Base-by-base conservation (phyloP, 768 basidiomycete species). In the Rhodocollybia butyracea region DNA sequence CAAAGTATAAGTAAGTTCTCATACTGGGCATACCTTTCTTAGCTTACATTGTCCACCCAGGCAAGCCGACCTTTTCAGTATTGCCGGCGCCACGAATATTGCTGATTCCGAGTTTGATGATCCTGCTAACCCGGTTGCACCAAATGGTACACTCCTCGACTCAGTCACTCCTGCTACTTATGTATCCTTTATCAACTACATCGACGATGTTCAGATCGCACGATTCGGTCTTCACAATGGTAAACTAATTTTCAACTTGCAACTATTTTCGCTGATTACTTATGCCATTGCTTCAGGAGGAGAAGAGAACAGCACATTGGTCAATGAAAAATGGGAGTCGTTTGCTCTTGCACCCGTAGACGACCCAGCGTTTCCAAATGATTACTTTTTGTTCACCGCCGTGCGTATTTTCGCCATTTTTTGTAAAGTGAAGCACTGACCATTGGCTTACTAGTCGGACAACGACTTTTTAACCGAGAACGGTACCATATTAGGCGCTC, bases 311-410 rank as follows among this genome's bases (percentile, higher is more conserved):
- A 57, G 70, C 32, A 80, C 77, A 0, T 72, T 85, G n/a, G 78
- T 88, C 46, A 77, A 78, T 57, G 78, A 76, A 0, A 88, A 88
- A 68, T 88, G 85, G 84, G 86, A 88, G 62, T 82, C 80, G 1
- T 70, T 85, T 17, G 80, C 83, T 8, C 70, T 88, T 7, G 84
- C 80, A 2, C 77, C 85, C 0, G 76, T 76, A 19, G 63, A 73
- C 11, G 83, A 84, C 57, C 66, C 73, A 2, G 66, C 59, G 1
- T 76, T 70, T 65, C 86, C 86, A 0, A 68, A 88, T 58, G 86
- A 88, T 61, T 87, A 79, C 64, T 88, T 88, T 73, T 66, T 88
- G 34, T 84, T 87, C 70, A 80, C 80, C 11, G 78, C 75, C 4
- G 84, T 84, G 63, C 26, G 82, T n/a, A n/a, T n/a, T n/a, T n/a